phyloP scores from a whole-genome alignment of 164 flowering plant genomes.

The Chimonanthus praecox region DNA sequence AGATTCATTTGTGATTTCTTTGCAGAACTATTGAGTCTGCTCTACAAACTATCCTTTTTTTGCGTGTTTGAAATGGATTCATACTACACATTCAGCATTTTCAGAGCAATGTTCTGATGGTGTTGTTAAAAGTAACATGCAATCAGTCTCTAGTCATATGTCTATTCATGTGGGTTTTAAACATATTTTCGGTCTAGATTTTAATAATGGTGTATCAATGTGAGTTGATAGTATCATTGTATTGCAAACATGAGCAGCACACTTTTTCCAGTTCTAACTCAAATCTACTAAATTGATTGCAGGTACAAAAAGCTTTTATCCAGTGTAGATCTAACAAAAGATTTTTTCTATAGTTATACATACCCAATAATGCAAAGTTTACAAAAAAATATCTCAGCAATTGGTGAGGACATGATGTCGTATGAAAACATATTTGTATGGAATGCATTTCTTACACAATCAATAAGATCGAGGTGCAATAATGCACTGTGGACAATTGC shows the following conservation, averaged over 20 bases:
- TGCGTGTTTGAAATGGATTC: not conserved
- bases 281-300: conserved; percentile 18
- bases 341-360: conserved; percentile 92
- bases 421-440: conserved; percentile 96
- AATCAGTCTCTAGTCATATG: not conserved
- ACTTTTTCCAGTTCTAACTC: not conserved
- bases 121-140: too few relatives aligned
- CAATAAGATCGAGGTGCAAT: conserved; percentile 74
- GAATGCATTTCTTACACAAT: conserved; percentile 83
- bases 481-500: conserved; percentile 95
- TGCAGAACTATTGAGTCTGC: not conserved
- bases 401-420: conserved; percentile 65
- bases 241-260: not conserved
- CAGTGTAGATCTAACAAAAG: conserved; percentile 94
- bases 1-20: not conserved
- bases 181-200: not conserved
- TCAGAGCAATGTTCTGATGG: not conserved
- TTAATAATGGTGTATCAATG: not conserved
- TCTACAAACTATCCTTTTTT: too few relatives aligned
- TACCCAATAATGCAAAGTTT: conserved; percentile 94
- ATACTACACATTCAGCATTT: not conserved
- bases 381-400: conserved; percentile 71
- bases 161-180: not conserved
- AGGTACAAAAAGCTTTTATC: conserved; percentile 97
- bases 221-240: not conserved